A percentile compares a stretch with the other conserved stretches of the same genome.
Evolutionary conservation across 73 alveolate genomes (phyloP).

Genomic region (Tetrahymena malaccensis): DNA sequence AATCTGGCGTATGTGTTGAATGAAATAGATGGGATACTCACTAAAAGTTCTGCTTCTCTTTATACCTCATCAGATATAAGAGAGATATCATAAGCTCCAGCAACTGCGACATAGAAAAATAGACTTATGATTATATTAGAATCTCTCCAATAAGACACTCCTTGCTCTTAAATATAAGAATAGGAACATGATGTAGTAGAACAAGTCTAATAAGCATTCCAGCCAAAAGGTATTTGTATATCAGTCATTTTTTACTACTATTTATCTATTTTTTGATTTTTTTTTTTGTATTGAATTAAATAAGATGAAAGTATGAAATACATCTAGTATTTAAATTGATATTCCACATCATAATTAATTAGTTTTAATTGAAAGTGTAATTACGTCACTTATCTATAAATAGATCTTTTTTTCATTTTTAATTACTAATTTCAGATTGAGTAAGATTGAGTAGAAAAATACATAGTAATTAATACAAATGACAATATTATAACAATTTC

Average conservation of each 20-base stretch:
- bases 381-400: too few species aligned
- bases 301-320: too few species aligned
- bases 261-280: too few species aligned
- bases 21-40: not conserved
- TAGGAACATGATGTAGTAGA: not conserved
- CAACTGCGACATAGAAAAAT: not conserved
- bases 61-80: not conserved
- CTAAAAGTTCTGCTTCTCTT: not conserved
- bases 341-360: too few species aligned
- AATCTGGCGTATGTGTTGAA: not conserved
- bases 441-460: too few species aligned
- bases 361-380: too few species aligned
- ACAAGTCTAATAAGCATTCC: not conserved
- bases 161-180: not conserved
- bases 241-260: not conserved
- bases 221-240: not conserved
- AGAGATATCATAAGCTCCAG: not conserved
- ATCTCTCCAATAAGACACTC: not conserved
- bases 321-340: too few species aligned
- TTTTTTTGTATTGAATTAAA: not conserved
- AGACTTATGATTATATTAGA: not conserved
- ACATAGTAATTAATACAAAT: too few species aligned
- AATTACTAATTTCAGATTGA: too few species aligned
- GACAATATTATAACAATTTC: too few species aligned
- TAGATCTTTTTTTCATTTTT: too few species aligned